Evolutionary conservation across 1,284 basidiomycete species (phyloP), one percentile per base, ranked within the genome.

Genomic region (Ustilago trichophora): DNA sequence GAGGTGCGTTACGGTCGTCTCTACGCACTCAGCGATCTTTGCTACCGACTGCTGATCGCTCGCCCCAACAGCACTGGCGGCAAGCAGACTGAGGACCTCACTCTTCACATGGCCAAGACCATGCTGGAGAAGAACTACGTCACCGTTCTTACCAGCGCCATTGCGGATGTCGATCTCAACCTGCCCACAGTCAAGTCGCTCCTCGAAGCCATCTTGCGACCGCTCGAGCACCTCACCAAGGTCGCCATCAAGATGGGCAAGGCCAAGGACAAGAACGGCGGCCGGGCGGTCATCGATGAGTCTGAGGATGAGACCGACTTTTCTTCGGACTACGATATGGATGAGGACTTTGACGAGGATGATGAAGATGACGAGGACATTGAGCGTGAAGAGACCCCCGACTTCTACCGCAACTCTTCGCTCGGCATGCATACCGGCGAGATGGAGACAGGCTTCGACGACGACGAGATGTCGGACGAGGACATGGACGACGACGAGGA

Each of bases 91-190:
- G 91, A 94, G 36, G 94, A 96, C 45, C 85, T 87, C 11, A 89
- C 90, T 3, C 90, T 93, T 15, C 93, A 97, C 67, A 87, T 98
- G 55, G 93, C 96, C 35, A 98, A 98, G 84, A 87, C 94, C 65
- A 98, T 99, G 96, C 84, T 99, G 38, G 96, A 99, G 85, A 97
- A 98, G 85, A 93, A 92, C 80, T 96, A 91, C 75, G 96, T 98
- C 18, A 87, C 90, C 6, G 89, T 90, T 4, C 85, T 99, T 27
- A 98, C 96, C 0, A 90, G 86, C 45, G 90, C 93, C 11, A 85
- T 98, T 9, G 89, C 91, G 7, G 96, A 99, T 54, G 88, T 97
- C 32, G 96, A 99, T 78, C 86, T 98, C 47, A 96, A 97, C 80
- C 95, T 94, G 83, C 96, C 96, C 2, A 89, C 94, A 72, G 88